These are phyloP conservation scores for Galeopsis tetrahit DNA, from an alignment of 257 asterid genomes.

Conservation along the genomic window DNA sequence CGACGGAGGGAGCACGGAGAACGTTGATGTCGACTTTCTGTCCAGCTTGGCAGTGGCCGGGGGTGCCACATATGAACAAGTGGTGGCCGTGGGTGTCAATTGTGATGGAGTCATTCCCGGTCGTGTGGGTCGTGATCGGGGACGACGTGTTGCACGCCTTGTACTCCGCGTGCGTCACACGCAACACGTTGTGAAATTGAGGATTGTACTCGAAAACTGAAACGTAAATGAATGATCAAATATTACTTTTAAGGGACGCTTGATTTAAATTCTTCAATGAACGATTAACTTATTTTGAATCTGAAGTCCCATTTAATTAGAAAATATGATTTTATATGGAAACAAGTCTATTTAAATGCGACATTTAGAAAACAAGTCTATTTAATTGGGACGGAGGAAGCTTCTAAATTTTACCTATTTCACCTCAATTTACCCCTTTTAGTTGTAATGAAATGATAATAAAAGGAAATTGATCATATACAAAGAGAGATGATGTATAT, in stretches of 20 bases:
- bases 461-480: no score
- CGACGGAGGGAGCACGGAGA: conserved; percentile 38
- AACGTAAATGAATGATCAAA: background rate
- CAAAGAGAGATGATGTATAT: background rate
- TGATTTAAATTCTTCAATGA: no score
- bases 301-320: no score
- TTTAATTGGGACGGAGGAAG: no score
- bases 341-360: no score
- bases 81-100: conserved; percentile 68
- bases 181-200: conserved; percentile 81
- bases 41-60: conserved; percentile 92
- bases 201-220: conserved; percentile 73
- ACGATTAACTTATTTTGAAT: no score
- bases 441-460: no score
- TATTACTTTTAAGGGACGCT: no score
- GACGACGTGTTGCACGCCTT: conserved; percentile 67
- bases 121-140: conserved; percentile 67
- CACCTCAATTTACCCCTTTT: no score
- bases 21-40: conserved; percentile 83
- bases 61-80: conserved; percentile 73
- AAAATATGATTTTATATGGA: no score
- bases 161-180: conserved; percentile 65
- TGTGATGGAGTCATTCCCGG: conserved; percentile 84
- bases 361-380: no score
- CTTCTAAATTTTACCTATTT: no score